phyloP scores from a whole-genome alignment of 257 asterid genomes.

The Forsythia suspensa region DNA sequence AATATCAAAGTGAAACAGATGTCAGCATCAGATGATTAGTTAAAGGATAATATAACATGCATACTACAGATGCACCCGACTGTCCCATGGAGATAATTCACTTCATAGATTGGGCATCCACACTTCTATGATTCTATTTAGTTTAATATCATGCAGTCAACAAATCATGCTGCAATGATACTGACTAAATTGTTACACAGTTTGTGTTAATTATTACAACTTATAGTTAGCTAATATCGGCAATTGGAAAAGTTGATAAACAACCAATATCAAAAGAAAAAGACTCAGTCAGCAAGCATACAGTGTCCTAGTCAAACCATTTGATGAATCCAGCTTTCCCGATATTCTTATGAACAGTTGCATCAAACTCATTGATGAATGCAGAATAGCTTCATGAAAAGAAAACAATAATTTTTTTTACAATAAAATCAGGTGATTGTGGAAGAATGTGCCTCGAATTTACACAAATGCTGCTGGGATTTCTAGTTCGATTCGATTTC shows the following conservation, averaged over 20 bases:
- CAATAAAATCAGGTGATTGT: too few species aligned
- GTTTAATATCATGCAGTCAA: background rate
- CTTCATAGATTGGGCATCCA: background rate
- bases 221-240: background rate
- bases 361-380: too few species aligned
- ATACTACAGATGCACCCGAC: slow-evolving; percentile 1
- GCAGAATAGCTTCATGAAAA: too few species aligned
- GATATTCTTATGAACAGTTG: too few species aligned
- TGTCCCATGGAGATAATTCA: background rate
- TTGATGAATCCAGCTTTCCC: too few species aligned
- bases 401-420: too few species aligned
- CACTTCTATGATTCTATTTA: too few species aligned
- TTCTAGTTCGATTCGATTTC: background rate
- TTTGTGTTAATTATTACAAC: background rate
- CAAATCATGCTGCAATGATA: background rate
- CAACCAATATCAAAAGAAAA: background rate
- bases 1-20: slow-evolving; percentile 22
- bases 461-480: background rate
- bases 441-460: too few species aligned
- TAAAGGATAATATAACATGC: slow-evolving; percentile 1
- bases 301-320: background rate
- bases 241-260: background rate
- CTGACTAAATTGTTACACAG: background rate
- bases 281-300: background rate
- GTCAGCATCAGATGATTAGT: slow-evolving; percentile 21